phyloP scores from a whole-genome alignment of 495 filamentous ascomycete species.

The Hapsidospora chrysogenum region DNA sequence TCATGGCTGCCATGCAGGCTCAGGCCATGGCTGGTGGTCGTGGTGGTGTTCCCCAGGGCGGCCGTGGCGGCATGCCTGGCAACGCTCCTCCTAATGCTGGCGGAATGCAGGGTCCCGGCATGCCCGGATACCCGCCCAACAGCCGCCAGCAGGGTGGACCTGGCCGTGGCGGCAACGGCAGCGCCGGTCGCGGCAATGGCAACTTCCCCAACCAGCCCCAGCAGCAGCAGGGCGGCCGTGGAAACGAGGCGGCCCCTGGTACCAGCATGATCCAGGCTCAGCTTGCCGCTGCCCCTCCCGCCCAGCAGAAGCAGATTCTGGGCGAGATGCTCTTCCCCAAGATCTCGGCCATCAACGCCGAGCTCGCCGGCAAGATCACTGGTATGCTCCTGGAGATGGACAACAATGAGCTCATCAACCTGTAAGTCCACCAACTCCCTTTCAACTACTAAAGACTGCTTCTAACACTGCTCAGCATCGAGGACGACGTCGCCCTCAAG shows the following conservation, averaged over 20 bases:
- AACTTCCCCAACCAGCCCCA: slow-evolving; percentile 26
- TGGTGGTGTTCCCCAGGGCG: slow-evolving; percentile 42
- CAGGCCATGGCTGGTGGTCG: slow-evolving; percentile 44
- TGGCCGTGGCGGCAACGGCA: slow-evolving; percentile 25
- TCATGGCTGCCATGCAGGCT: slow-evolving; percentile 50
- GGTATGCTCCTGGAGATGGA: slow-evolving; percentile 99
- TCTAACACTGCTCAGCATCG: slow-evolving; percentile 42
- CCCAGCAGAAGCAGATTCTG: slow-evolving; percentile 92
- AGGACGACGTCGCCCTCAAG: slow-evolving; percentile 76
- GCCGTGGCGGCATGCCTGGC: slow-evolving; percentile 48
- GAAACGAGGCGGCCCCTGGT: slow-evolving; percentile 15
- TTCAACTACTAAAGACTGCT: slow-evolving; percentile 5
- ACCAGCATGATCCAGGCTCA: slow-evolving; percentile 29
- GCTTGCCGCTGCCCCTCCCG: slow-evolving; percentile 35
- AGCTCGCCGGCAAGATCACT: slow-evolving; percentile 96
- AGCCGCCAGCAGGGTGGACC: slow-evolving; percentile 14
- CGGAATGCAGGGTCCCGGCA: slow-evolving; percentile 35
- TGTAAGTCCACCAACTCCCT: slow-evolving; percentile 51
- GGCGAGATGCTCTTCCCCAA: slow-evolving; percentile 96
- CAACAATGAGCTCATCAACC: slow-evolving; percentile 73
- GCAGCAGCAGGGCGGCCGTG: slow-evolving; percentile 7
- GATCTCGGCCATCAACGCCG: slow-evolving; percentile 83
- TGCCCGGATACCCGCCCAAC: slow-evolving; percentile 47
- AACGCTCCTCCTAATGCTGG: slow-evolving; percentile 7
- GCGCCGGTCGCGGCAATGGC: slow-evolving; percentile 18